These are phyloP conservation scores for Aulographum hederae DNA, from an alignment of 2,329 filamentous ascomycete genomes.

Conservation along the genomic window DNA sequence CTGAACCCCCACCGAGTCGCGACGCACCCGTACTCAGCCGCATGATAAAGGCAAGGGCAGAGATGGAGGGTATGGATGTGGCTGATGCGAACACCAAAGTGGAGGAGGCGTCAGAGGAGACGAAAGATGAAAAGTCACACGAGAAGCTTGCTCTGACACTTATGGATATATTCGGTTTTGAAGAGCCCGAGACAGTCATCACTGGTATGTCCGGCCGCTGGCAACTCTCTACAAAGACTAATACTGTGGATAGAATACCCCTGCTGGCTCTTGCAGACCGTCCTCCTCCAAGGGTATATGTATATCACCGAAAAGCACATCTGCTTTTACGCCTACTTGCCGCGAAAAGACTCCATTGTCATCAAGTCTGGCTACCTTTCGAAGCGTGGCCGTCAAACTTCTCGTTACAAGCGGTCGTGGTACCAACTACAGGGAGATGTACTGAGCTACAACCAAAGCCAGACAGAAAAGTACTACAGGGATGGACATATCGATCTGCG, in stretches of 20 bases:
- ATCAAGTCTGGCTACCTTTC: slow-evolving; percentile 76
- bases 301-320: slow-evolving; percentile 88
- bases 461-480: slow-evolving; percentile 78
- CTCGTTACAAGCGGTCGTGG: slow-evolving; percentile 80
- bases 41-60: slow-evolving; percentile 4
- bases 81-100: no score
- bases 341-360: slow-evolving; percentile 56
- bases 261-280: slow-evolving; percentile 83
- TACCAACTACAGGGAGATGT: slow-evolving; percentile 86
- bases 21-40: slow-evolving; percentile 4
- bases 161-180: slow-evolving; percentile 48
- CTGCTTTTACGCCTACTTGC: slow-evolving; percentile 95
- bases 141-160: slow-evolving; percentile 50
- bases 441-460: slow-evolving; percentile 71
- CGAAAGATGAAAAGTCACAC: no score
- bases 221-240: background rate
- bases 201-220: slow-evolving; percentile 33
- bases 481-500: slow-evolving; percentile 81
- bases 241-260: slow-evolving; percentile 52
- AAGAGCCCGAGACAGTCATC: slow-evolving; percentile 66
- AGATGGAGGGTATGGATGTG: slow-evolving; percentile 5
- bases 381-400: slow-evolving; percentile 77
- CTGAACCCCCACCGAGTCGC: slow-evolving; percentile 11
- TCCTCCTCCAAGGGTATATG: slow-evolving; percentile 84
- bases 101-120: no score